Conservation (phyloP, 805 yeast genomes). For the Wilhelminamyces savonicus region DNA sequence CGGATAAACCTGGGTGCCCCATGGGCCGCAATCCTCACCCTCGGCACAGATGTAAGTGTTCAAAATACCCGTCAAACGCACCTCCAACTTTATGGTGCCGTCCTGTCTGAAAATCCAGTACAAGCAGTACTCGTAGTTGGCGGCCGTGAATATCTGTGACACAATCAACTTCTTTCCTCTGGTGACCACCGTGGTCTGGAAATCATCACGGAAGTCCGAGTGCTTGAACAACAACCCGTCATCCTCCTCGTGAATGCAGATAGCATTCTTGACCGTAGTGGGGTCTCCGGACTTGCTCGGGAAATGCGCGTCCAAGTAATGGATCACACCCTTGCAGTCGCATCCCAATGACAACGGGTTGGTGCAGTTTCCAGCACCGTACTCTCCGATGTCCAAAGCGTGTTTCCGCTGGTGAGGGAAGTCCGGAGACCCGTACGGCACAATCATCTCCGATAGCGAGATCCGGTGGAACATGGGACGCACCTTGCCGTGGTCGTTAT, state of each 20-base stretch:
- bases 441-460: constrained; percentile 77
- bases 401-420: constrained; percentile 82
- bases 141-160: constrained; percentile 81
- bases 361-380: constrained; percentile 83
- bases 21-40: constrained; percentile 63
- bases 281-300: constrained; percentile 64
- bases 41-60: constrained; percentile 64
- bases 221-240: constrained; percentile 76
- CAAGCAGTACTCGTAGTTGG: constrained; percentile 79
- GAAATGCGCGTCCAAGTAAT: constrained; percentile 76
- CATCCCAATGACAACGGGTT: constrained; percentile 75
- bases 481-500: constrained; percentile 69
- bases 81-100: constrained; percentile 74
- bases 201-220: constrained; percentile 77
- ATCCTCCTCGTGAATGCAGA: constrained; percentile 83
- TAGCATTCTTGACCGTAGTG: constrained; percentile 65
- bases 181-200: constrained; percentile 67
- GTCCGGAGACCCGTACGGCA: constrained; percentile 76
- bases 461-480: constrained; percentile 75
- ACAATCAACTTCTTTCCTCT: constrained; percentile 69
- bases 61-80: constrained; percentile 76
- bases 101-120: constrained; percentile 82
- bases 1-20: constrained; percentile 80
- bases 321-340: constrained; percentile 82
- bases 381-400: constrained; percentile 82